Conservation (phyloP, 2,329 filamentous ascomycete genomes). For the Penicillium aurantiogriseum region DNA sequence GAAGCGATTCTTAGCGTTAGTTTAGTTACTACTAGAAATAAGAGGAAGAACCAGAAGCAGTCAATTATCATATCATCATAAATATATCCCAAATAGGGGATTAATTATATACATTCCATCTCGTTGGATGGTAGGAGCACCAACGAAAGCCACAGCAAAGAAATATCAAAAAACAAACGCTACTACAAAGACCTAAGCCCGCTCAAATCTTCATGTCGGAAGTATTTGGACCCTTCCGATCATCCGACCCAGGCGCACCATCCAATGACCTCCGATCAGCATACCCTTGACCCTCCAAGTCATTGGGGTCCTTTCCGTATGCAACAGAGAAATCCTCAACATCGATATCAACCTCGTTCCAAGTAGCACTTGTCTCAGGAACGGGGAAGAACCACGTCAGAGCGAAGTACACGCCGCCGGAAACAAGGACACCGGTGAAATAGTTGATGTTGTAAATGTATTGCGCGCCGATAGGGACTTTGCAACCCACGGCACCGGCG, state of each 20-base stretch:
- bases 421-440: slow-evolving; percentile 77
- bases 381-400: slow-evolving; percentile 70
- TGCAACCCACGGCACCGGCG: slow-evolving; percentile 70
- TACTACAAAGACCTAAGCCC: not conserved
- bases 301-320: slow-evolving; percentile 32
- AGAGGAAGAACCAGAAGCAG: not conserved
- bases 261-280: slow-evolving; percentile 11
- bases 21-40: too few species aligned
- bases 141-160: not conserved
- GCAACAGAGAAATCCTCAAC: slow-evolving; percentile 30
- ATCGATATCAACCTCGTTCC: slow-evolving; percentile 67
- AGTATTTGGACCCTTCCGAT: slow-evolving; percentile 25
- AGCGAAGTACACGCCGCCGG: slow-evolving; percentile 64
- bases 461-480: slow-evolving; percentile 72
- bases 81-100: not conserved
- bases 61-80: slow-evolving; percentile 15
- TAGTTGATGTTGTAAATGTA: slow-evolving; percentile 93
- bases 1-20: too few species aligned
- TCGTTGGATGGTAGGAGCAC: not conserved
- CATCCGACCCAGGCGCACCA: slow-evolving; percentile 8
- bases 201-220: slow-evolving; percentile 16
- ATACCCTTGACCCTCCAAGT: slow-evolving; percentile 26
- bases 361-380: slow-evolving; percentile 69
- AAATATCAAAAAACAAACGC: not conserved
- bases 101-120: not conserved